Evolutionary conservation across 2,329 filamentous ascomycete species (phyloP).

Genomic region (Alternaria burnsii): DNA sequence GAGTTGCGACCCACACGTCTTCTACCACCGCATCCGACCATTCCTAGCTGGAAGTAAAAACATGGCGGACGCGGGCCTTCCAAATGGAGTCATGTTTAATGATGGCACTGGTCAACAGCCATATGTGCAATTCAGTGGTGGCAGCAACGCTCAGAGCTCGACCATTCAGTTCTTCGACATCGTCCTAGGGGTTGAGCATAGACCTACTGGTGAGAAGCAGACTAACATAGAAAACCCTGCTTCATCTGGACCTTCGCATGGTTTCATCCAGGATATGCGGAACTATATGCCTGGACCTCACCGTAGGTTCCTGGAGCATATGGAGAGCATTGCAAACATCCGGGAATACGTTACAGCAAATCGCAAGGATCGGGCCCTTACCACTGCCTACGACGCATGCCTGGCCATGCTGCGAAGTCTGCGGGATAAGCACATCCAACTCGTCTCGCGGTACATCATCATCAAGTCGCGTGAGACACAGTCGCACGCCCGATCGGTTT

Average conservation of each 20-base stretch:
- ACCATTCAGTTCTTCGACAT: constrained; percentile 98
- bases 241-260: constrained; percentile 68
- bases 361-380: constrained; percentile 69
- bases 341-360: constrained; percentile 78
- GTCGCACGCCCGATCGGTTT: constrained; percentile 68
- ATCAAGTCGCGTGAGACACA: constrained; percentile 81
- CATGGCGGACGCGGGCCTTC: constrained; percentile 92
- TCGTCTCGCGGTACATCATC: constrained; percentile 96
- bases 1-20: constrained; percentile 90
- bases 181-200: constrained; percentile 86
- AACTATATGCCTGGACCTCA: constrained; percentile 96
- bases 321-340: constrained; percentile 83
- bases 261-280: constrained; percentile 97
- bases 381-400: constrained; percentile 88
- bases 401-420: constrained; percentile 79
- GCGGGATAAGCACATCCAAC: constrained; percentile 93
- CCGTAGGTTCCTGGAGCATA: constrained; percentile 84
- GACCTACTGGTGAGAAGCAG: constrained; percentile 80
- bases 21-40: constrained; percentile 95
- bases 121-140: constrained; percentile 88
- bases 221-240: constrained; percentile 53
- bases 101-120: constrained; percentile 72
- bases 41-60: constrained; percentile 97
- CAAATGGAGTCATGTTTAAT: constrained; percentile 87
- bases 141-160: constrained; percentile 96